Percentiles rank a stretch among this genome's conserved stretches.
Evolutionary conservation across 2,329 filamentous ascomycete species (phyloP).

Genomic region (Elsinoe australis): DNA sequence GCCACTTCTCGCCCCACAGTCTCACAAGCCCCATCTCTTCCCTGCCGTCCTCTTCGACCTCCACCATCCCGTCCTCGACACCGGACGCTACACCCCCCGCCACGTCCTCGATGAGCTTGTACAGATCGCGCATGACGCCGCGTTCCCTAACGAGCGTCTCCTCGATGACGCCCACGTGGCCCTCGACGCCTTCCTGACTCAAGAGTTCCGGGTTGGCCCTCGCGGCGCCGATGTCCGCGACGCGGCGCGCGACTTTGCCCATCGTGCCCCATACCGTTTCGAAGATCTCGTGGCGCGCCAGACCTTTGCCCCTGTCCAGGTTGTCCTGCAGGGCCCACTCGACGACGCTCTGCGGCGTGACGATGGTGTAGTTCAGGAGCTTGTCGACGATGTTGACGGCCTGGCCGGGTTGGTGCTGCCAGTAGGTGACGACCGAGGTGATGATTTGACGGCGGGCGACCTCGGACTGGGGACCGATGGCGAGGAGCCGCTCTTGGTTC

Average conservation of each 20-base stretch:
- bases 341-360: conserved; percentile 76
- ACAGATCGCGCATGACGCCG: conserved; percentile 68
- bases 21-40: conserved; percentile 60
- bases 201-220: conserved; percentile 42
- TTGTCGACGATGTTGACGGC: conserved; percentile 93
- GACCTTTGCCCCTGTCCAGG: conserved; percentile 45
- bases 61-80: conserved; percentile 66
- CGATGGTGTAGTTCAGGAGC: conserved; percentile 91
- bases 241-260: conserved; percentile 77
- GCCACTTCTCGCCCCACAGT: conserved; percentile 79
- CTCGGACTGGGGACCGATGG: conserved; percentile 66
- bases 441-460: conserved; percentile 81
- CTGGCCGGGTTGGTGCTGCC: conserved; percentile 84
- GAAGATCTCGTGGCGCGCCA: conserved; percentile 71
- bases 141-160: conserved; percentile 63
- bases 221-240: conserved; percentile 67
- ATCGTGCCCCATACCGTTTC: conserved; percentile 87
- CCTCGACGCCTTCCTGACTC: conserved; percentile 39
- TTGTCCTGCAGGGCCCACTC: conserved; percentile 77
- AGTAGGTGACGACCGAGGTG: conserved; percentile 82
- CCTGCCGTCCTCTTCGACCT: conserved; percentile 52
- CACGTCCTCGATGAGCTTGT: conserved; percentile 71
- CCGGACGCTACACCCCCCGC: conserved; percentile 64
- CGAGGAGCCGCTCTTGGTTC: conserved; percentile 78
- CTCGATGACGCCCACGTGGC: conserved; percentile 52